phyloP scores from a whole-genome alignment of 2,329 filamentous ascomycete species.

The Ceratocystiopsis minuta region DNA sequence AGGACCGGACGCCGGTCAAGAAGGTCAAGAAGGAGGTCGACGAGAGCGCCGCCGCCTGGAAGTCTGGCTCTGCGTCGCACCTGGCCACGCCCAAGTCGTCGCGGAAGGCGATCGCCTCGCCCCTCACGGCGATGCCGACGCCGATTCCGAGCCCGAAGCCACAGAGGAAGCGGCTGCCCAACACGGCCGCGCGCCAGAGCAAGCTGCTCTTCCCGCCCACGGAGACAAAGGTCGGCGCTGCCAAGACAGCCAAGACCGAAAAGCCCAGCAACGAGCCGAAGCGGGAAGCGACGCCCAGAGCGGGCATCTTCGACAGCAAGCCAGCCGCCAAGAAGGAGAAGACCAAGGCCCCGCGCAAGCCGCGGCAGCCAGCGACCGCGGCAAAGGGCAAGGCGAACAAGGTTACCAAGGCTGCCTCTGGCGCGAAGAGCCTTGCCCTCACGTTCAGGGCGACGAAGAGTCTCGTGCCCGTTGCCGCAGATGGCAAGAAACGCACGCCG shows the following conservation, averaged over 20 bases:
- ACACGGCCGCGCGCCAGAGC: conserved; percentile 26
- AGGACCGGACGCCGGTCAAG: conserved; percentile 13
- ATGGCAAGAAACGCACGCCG: no score
- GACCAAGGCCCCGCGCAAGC: no score
- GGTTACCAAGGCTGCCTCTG: no score
- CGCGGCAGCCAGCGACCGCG: not conserved
- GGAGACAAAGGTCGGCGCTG: not conserved
- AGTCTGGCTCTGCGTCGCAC: no score
- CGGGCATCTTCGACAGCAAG: no score
- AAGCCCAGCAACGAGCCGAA: not conserved
- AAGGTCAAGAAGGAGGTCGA: conserved; percentile 5
- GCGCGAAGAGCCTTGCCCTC: no score
- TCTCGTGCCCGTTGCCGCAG: no score
- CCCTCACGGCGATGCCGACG: conserved; percentile 27
- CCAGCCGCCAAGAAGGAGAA: no score
- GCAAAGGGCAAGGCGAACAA: not conserved
- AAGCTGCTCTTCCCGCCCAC: conserved; percentile 25
- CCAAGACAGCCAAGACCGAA: conserved; percentile 1
- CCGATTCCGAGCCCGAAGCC: conserved; percentile 38
- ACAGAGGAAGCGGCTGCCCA: conserved; percentile 19
- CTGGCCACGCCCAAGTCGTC: not conserved
- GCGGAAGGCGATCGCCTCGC: conserved; percentile 15
- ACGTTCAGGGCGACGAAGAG: no score
- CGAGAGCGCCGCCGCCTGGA: not conserved
- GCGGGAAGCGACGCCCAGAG: no score